phyloP scores from a whole-genome alignment of 257 asterid species.

The Dorcoceras hygrometricum region DNA sequence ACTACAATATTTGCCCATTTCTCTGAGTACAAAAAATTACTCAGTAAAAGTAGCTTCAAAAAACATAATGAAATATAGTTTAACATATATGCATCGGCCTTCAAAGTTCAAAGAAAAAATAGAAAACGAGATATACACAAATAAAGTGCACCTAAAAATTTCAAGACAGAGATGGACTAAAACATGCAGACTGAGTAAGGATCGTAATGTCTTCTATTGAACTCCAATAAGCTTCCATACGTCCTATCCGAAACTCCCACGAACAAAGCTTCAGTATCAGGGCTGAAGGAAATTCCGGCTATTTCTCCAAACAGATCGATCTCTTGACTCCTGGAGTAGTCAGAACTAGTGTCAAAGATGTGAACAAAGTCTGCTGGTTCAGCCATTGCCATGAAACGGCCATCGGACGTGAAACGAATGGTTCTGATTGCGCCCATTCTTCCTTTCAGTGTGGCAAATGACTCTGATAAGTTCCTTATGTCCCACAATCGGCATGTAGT shows the following conservation, averaged over 20 bases:
- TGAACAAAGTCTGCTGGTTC: constrained; percentile 88
- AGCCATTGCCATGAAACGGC: constrained; percentile 86
- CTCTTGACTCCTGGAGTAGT: constrained; percentile 51
- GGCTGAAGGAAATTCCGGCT: constrained; percentile 73
- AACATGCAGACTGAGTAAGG: constrained; percentile 42
- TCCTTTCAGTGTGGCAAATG: constrained; percentile 60
- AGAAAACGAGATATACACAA: not conserved
- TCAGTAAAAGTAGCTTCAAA: constrained; percentile 8
- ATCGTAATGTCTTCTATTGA: constrained; percentile 37
- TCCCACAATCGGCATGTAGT: constrained; percentile 88
- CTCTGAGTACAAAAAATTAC: constrained; percentile 1
- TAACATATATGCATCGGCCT: not conserved
- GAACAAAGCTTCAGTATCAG: constrained; percentile 66
- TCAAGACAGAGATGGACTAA: constrained; percentile 14
- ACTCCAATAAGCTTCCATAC: constrained; percentile 75
- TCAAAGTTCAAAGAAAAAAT: not conserved
- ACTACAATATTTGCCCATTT: constrained; percentile 27
- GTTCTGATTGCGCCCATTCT: constrained; percentile 74
- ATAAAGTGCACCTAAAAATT: not conserved
- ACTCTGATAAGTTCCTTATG: constrained; percentile 59
- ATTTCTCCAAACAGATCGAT: constrained; percentile 81
- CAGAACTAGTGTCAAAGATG: constrained; percentile 47
- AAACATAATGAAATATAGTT: too few species aligned
- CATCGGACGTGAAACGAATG: constrained; percentile 58
- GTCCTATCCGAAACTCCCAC: constrained; percentile 71